Conservation (phyloP, 1,139 yeast species). For the Yamadazyma sp. region DNA sequence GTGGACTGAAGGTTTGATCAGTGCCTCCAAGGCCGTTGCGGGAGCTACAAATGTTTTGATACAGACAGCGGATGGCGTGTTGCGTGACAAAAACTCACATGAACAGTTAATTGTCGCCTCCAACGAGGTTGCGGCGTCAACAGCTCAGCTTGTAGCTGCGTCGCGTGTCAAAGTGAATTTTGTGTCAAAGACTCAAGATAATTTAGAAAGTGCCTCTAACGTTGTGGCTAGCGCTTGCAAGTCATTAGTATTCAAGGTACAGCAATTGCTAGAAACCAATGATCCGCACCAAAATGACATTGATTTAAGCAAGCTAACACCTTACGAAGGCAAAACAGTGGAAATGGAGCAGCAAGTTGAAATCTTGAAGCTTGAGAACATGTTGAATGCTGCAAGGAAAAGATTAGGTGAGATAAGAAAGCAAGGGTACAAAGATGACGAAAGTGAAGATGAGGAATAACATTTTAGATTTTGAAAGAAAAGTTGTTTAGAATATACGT, state of each 20-base stretch:
- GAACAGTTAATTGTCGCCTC: slow-evolving; percentile 90
- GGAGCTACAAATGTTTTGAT: slow-evolving; percentile 78
- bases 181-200: slow-evolving; percentile 76
- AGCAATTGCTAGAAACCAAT: slow-evolving; percentile 50
- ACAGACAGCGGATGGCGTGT: slow-evolving; percentile 83
- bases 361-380: slow-evolving; percentile 78
- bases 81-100: slow-evolving; percentile 61
- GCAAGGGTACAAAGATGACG: slow-evolving; percentile 64
- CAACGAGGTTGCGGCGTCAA: slow-evolving; percentile 89
- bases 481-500: too few relatives aligned
- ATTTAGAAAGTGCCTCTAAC: slow-evolving; percentile 67
- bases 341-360: slow-evolving; percentile 96
- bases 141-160: slow-evolving; percentile 91
- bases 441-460: slow-evolving; percentile 45
- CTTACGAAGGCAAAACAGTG: slow-evolving; percentile 81
- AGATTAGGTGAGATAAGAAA: slow-evolving; percentile 84
- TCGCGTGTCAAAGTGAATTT: slow-evolving; percentile 83
- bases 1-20: slow-evolving; percentile 93
- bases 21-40: slow-evolving; percentile 90
- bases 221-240: slow-evolving; percentile 76
- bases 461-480: too few relatives aligned
- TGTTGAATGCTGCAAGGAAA: slow-evolving; percentile 70
- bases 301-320: slow-evolving; percentile 69
- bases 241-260: slow-evolving; percentile 67
- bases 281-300: slow-evolving; percentile 40